A percentile compares a stretch with the other conserved stretches of the same genome.
Conservation (phyloP, 768 basidiomycete genomes). For the Nevesoporus exiguus region DNA sequence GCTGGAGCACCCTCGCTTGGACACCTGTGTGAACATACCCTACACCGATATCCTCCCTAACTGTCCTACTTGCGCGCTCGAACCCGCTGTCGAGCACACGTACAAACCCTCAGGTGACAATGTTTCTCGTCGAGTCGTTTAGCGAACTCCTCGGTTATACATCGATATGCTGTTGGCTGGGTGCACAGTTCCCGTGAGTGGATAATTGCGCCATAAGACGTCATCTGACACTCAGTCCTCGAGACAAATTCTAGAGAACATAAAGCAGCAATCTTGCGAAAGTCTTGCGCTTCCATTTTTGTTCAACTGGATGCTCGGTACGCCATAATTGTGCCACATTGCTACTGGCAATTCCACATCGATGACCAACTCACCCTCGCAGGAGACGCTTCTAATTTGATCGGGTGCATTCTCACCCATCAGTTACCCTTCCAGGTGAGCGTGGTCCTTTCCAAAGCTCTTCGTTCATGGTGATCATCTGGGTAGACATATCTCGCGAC, state of each 20-base stretch:
- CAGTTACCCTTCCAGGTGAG: conserved; percentile 93
- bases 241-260: conserved; percentile 85
- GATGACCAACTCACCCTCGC: conserved; percentile 11
- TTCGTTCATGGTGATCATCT: conserved; percentile 6
- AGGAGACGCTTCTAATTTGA: conserved; percentile 91
- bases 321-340: conserved; percentile 24
- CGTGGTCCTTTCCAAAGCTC: background rate
- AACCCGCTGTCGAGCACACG: background rate
- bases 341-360: background rate
- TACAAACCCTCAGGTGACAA: background rate
- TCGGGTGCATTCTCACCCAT: conserved; percentile 87
- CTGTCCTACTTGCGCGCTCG: background rate
- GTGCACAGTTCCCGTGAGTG: conserved; percentile 86
- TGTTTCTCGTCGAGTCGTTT: conserved; percentile 29
- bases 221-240: conserved; percentile 3
- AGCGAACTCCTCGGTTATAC: conserved; percentile 68
- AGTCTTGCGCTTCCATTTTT: conserved; percentile 93
- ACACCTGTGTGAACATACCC: conserved; percentile 19
- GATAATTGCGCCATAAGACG: conserved; percentile 7
- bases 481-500: conserved; percentile 81
- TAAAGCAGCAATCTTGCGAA: conserved; percentile 71
- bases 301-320: conserved; percentile 89
- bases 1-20: background rate
- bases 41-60: conserved; percentile 5
- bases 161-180: conserved; percentile 78